Evolutionary conservation across 108 stramenopile genomes (phyloP).

Genomic region (Cylindrotheca fusiformis): DNA sequence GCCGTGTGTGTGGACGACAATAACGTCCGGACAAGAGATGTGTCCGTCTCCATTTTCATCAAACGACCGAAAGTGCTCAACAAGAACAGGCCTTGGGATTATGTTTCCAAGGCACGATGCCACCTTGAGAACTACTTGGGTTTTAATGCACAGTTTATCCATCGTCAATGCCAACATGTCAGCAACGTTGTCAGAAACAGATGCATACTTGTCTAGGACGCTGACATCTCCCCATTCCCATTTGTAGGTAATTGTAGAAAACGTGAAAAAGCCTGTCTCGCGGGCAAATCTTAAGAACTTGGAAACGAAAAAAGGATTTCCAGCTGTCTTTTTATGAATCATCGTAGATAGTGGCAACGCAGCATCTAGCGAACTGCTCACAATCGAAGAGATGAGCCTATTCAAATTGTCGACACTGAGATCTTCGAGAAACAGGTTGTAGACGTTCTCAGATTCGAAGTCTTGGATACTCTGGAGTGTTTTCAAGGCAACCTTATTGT

Average conservation of each 20-base stretch:
- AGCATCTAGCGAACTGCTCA: not conserved
- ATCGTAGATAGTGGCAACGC: conserved; percentile 27
- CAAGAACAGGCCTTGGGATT: conserved; percentile 16
- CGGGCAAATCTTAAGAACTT: conserved; percentile 44
- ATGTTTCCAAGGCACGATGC: conserved; percentile 44
- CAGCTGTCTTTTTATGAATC: conserved; percentile 53
- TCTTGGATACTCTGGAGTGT: not conserved
- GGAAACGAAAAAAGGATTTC: conserved; percentile 57
- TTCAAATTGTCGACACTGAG: conserved; percentile 28
- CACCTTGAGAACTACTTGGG: conserved; percentile 22
- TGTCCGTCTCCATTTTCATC: not conserved
- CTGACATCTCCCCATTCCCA: conserved; percentile 59
- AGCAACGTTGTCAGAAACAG: conserved; percentile 43
- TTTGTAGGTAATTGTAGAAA: conserved; percentile 21
- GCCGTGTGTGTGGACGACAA: conserved; percentile 9
- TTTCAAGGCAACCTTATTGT: not conserved
- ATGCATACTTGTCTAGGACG: conserved; percentile 18
- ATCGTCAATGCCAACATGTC: conserved; percentile 41
- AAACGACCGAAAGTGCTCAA: conserved; percentile 14
- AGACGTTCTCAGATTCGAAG: not conserved
- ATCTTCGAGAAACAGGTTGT: conserved; percentile 15
- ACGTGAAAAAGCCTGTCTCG: conserved; percentile 33
- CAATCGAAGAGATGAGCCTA: conserved; percentile 26
- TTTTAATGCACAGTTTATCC: conserved; percentile 4
- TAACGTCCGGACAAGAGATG: not conserved